Evolutionary conservation across 2,329 filamentous ascomycete genomes (phyloP), one percentile per base, ranked within the genome.

Genomic region (Cadophora sp.): DNA sequence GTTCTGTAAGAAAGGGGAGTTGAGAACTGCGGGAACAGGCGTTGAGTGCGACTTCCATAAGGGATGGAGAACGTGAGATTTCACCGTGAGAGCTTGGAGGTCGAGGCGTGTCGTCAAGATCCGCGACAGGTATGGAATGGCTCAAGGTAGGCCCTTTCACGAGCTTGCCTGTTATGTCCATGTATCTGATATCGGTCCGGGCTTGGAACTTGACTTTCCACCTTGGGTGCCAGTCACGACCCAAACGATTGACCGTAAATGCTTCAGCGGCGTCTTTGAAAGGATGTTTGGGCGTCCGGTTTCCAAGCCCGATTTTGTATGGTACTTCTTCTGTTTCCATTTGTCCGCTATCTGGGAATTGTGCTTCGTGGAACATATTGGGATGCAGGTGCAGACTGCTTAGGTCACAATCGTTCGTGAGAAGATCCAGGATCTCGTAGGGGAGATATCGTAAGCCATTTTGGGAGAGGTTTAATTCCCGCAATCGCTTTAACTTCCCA

Each of bases 401-500:
- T n/a, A 91, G 80, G 24, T 81, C 83, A 56, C 80, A 77, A 0
- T 79, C 75, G 11, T 78, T 75, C 37, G 80, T 78, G 24, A 91
- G 77, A 1, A 92, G 80, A 27, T 85, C 78, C 0, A 92, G 80
- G 0, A 92, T 79, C 74, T 92, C 89, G 65, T 82, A 85, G 0
- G 91, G 91, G 0, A 93, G 81, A 68, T 81, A 85, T 7, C 81
- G 82, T 12, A 93, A 80, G 5, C 80, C 78, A 69, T 92, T 93
- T 64, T 90, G 85, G 0, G 89, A 86, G 9, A 93, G 73, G 72
- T 92, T 92, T 48, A 93, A 83, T 62, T 87, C 84, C 62, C 81
- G 80, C 4, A 93, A 82, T 67, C 87, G 88, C 4, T 76, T 76
- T 7, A 93, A 81, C 37, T 85, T 85, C 26, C 81, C 81, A 60